Base-by-base conservation (phyloP, 1,284 basidiomycete genomes). In the Limonomyces culmigenus region DNA sequence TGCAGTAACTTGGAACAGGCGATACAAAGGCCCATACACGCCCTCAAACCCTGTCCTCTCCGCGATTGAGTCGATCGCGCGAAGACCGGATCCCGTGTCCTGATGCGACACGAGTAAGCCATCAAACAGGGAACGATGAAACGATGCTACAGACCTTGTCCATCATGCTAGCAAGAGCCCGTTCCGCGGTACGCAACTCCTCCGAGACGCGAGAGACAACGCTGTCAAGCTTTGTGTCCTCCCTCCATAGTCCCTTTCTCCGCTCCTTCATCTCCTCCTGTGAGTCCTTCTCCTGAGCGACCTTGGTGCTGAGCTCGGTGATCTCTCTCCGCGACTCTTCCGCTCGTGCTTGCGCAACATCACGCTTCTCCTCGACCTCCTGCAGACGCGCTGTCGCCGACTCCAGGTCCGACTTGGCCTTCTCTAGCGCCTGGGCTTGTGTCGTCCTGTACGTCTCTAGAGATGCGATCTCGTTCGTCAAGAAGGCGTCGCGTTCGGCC, bases 21-120 rank as follows among this genome's bases (percentile, higher is more conserved):
- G 77, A 53, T 97, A 98, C 10, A 99, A 57, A 3, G 95, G 91
- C 0, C 95, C 95, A 47, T 92, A 84, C 10, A 97, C 91, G 5
- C 80, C 80, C 12, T 73, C 62, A 2, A 97, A 59, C 10, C 67
- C 66, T 38, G 85, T 65, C 11, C 78, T 65, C 42, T 79, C 70
- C 1, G 79, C 74, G 39, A 97, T 91, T 33, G 67, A 68, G 42
- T 86, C 79, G 1, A 97, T 80, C 3, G 89, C 76, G 19, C 78
- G 70, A 11, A 97, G 63, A 32, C 91, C 93, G 42, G 71, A 70
- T 3, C 83, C 86, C 0, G 91, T 96, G 48, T 96, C 88, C 85
- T 92, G 13, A 16, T 38, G 33, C 18, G 41, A 13, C 11, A 35
- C 39, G 12, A 17, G 16, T 31, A 8, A 34, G 14, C 11, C 12